Evolutionary conservation across 257 asterid genomes (phyloP), one percentile per base, ranked within the genome.

Genomic region (Orobanche coerulescens): DNA sequence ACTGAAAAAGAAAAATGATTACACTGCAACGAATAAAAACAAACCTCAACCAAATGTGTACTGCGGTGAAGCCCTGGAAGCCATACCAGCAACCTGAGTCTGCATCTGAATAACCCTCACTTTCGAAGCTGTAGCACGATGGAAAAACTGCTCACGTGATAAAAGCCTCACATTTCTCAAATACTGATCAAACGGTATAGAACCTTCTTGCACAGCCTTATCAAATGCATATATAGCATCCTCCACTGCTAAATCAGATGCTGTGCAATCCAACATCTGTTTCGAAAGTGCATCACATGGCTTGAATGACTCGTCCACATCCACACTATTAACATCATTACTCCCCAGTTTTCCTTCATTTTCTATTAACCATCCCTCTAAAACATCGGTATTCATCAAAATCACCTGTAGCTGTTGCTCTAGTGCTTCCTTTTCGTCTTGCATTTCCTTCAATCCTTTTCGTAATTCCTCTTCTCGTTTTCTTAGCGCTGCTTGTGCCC

Each of bases 361-460:
- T 24, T 90, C 97, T 70, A 79, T 81, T 54, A 85, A 34, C 95
- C 96, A 90, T 25, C 76, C 88, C 28, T 83, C 94, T 73, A 83
- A 58, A 3, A 90, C 61, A 61, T 87, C 94, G 0, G 82, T 23
- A 33, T 87, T 90, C 94, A 82, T 90, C 84, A 85, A 66, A 49
- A 84, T 74, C 83, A 83, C 78, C 76, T 90, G 97, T 19, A 90
- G 68, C 62, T 90, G 93, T 77, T 87, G 96, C 79, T 90, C 97
- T 72, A 90, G 64, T 14, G 81, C 96, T 66, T 87, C 97, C 79
- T 79, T 90, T 69, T 90, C 97, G 23, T 84, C 91, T 72, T 50
- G 77, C 97, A 90, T 84, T 60, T 85, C 97, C 80, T 78, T 87
- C 67, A 87, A 44, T 30, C 94, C 95, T 50, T 61, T 76, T 14